phyloP scores from a whole-genome alignment of 805 yeast genomes.

The Kodamaea kakaduensis region DNA sequence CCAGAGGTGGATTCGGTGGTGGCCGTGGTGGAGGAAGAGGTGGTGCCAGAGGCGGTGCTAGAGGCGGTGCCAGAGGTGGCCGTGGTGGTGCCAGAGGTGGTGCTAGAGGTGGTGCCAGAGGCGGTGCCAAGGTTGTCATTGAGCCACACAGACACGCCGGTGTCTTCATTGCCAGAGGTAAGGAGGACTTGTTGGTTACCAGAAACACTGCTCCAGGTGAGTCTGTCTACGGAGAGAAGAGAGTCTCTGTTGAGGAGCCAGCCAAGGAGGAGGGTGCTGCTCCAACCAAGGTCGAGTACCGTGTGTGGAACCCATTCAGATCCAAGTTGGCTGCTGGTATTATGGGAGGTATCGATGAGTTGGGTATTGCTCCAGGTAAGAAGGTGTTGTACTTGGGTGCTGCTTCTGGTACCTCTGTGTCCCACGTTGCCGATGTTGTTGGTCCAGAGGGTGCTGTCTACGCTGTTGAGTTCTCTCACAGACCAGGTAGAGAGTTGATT shows the following conservation, averaged over 20 bases:
- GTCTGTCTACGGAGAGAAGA: constrained; percentile 97
- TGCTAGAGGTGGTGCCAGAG: constrained; percentile 76
- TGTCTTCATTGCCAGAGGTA: constrained; percentile 99
- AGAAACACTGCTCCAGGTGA: constrained; percentile 98
- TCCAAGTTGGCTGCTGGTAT: constrained; percentile 99
- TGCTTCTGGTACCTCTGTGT: constrained; percentile 98
- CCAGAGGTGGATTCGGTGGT: constrained; percentile 28
- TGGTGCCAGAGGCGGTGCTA: constrained; percentile 34
- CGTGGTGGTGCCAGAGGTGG: constrained; percentile 64
- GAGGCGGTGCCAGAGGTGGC: constrained; percentile 41
- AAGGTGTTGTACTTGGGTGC: constrained; percentile 98
- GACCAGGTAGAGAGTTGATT: constrained; percentile 99
- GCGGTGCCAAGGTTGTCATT: constrained; percentile 93
- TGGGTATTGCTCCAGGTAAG: constrained; percentile 96
- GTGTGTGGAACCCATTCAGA: constrained; percentile 99
- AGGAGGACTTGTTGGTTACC: constrained; percentile 96
- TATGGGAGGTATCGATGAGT: constrained; percentile 98
- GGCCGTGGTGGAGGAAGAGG: constrained; percentile 49
- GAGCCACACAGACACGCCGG: constrained; percentile 99
- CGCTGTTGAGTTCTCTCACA: constrained; percentile 98
- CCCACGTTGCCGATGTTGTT: constrained; percentile 96
- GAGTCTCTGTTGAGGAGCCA: constrained; percentile 91
- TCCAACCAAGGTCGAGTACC: constrained; percentile 93
- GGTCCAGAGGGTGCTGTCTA: constrained; percentile 99
- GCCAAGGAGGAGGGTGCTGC: constrained; percentile 82